A percentile compares a stretch with the other conserved stretches of the same genome.
Evolutionary conservation across 2,329 filamentous ascomycete species (phyloP).

Genomic region (Aspergillus ruber): DNA sequence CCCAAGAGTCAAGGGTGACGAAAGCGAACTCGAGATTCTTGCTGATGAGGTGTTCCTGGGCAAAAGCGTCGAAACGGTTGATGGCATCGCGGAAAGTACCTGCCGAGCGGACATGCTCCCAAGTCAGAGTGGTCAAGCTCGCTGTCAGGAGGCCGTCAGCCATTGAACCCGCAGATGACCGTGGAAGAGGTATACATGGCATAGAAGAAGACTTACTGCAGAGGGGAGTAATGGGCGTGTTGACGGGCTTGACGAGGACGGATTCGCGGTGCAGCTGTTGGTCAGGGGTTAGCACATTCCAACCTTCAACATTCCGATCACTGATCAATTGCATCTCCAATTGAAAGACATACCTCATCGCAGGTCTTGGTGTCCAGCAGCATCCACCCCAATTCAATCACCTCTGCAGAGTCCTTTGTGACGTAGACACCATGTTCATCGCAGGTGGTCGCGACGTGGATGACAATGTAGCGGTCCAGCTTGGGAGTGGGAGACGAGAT

Average conservation of each 20-base stretch:
- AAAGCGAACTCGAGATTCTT: slow-evolving; percentile 97
- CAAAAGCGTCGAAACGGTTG: slow-evolving; percentile 89
- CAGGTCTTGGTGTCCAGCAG: slow-evolving; percentile 83
- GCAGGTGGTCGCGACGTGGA: slow-evolving; percentile 97
- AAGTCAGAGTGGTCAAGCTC: slow-evolving; percentile 93
- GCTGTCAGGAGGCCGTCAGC: slow-evolving; percentile 49
- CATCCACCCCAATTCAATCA: slow-evolving; percentile 99
- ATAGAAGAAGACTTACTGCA: slow-evolving; percentile 70
- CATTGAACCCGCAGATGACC: slow-evolving; percentile 17
- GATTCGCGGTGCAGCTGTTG: slow-evolving; percentile 83
- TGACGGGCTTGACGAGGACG: slow-evolving; percentile 95
- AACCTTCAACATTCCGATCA: not conserved
- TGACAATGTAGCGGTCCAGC: slow-evolving; percentile 94
- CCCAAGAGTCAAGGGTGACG: slow-evolving; percentile 97
- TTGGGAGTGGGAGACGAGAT: slow-evolving; percentile 54
- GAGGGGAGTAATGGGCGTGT: slow-evolving; percentile 95
- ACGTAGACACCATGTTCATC: slow-evolving; percentile 99
- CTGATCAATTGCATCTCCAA: no score
- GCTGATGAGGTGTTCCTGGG: slow-evolving; percentile 79
- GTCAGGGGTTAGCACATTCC: slow-evolving; percentile 18
- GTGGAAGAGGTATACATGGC: slow-evolving; percentile 3
- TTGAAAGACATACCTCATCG: slow-evolving; percentile 66
- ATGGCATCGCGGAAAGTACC: slow-evolving; percentile 96
- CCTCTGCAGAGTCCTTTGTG: slow-evolving; percentile 97
- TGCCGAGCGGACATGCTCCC: slow-evolving; percentile 97